Conservation (phyloP, 2,329 filamentous ascomycete genomes). For the Alternaria conjuncta region DNA sequence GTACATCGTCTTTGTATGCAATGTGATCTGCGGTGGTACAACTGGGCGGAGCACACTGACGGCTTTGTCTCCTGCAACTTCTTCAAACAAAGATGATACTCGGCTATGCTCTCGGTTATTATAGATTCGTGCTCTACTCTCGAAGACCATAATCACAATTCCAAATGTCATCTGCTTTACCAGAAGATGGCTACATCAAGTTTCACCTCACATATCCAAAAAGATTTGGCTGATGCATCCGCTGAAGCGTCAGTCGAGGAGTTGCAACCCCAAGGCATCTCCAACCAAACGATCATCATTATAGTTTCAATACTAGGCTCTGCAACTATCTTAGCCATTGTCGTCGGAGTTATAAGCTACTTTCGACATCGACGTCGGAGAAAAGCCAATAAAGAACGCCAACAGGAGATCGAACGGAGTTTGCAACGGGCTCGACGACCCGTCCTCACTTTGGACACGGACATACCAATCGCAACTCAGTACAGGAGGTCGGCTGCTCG, state of each 20-base stretch:
- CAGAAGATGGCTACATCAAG: background rate
- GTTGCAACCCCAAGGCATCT: background rate
- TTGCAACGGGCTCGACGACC: background rate
- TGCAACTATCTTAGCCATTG: background rate
- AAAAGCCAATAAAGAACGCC: background rate
- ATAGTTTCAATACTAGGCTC: background rate
- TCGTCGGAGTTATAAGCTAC: slow-evolving; percentile 2
- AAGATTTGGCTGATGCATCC: background rate
- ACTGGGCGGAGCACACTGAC: background rate
- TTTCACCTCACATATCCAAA: background rate
- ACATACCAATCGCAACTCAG: background rate
- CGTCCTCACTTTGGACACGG: background rate
- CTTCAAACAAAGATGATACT: background rate
- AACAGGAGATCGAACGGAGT: slow-evolving; percentile 11
- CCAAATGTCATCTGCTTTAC: background rate
- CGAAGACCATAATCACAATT: background rate
- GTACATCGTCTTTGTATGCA: background rate
- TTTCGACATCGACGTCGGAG: background rate
- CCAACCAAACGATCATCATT: background rate
- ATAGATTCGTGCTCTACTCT: background rate
- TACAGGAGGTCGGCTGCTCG: background rate
- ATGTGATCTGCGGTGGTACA: background rate
- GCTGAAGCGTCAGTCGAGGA: background rate
- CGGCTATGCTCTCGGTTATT: background rate
- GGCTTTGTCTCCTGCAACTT: background rate